Evolutionary conservation across 2,329 filamentous ascomycete species (phyloP), one percentile per base, ranked within the genome.

Genomic region (Pestalotiopsis sp.): DNA sequence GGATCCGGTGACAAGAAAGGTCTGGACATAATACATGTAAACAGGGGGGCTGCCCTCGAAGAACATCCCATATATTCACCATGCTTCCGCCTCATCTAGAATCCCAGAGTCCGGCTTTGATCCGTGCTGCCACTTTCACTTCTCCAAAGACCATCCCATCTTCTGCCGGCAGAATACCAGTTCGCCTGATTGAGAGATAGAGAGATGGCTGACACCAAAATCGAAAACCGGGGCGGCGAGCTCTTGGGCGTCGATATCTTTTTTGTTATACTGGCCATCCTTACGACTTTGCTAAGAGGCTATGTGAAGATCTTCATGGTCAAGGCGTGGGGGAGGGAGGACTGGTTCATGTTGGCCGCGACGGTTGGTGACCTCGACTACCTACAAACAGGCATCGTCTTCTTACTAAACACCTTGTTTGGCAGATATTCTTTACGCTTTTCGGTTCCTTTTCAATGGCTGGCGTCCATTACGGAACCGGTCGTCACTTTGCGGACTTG

Each of bases 221-320:
- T 70, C 62, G 31, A 66, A 20, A 68, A 68, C 58, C 61, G 70
- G 13, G 69, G 69, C 23, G 64, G 58, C 12, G 14, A 69, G 66
- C 68, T 71, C 56, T 27, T 68, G 23, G 65, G 45, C 9, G 60
- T 71, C 64, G 57, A 69, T 52, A 41, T 65, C n/a, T 49, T 66
- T 23, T 71, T 71, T 14, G 23, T 70, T 7, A 38, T 31, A n/a
- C 45, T 70, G 9, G 66, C 69, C 14, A 39, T 71, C 1, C 39
- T 67, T 13, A 62, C 70, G 20, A 67, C 63, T 5, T 13, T 62
- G 9, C 61, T 71, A 49, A 41, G 70, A 58, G 59, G 58, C 31
- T 71, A 69, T 57, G 66, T 67, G 7, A 68, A 69, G 31, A 20
- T 68, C 7, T 67, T 64, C 63, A 68, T 70, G 25, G 58, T 70